Percentiles rank a stretch among this genome's conserved stretches.
These are phyloP conservation scores for Zygosaccharomyces sapae DNA, from an alignment of 1,139 yeast species.

Conservation along the genomic window DNA sequence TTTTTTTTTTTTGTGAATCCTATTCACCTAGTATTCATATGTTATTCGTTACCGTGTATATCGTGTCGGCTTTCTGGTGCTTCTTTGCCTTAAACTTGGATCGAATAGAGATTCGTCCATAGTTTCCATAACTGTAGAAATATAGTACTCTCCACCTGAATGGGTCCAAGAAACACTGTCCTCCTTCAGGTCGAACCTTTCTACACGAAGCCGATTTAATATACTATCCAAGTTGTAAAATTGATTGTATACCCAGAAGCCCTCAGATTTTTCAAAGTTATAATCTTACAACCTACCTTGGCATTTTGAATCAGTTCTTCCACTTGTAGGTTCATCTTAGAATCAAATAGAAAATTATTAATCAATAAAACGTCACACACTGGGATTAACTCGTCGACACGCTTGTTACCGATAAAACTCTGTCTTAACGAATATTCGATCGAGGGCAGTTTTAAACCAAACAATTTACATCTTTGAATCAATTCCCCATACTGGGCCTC, in stretches of 20 bases:
- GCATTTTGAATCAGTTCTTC: conserved; percentile 61
- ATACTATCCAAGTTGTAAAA: conserved; percentile 54
- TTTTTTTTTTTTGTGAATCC: background rate
- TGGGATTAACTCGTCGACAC: conserved; percentile 51
- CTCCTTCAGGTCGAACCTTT: conserved; percentile 59
- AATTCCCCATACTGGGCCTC: conserved; percentile 57
- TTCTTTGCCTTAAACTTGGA: conserved; percentile 26
- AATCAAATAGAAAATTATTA: conserved; percentile 80
- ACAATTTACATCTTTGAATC: conserved; percentile 51
- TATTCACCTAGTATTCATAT: background rate
- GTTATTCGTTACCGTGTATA: conserved; percentile 27
- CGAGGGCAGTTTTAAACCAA: conserved; percentile 59
- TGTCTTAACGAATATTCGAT: conserved; percentile 59
- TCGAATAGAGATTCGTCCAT: conserved; percentile 41
- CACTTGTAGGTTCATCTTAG: conserved; percentile 62
- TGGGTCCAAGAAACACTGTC: conserved; percentile 89
- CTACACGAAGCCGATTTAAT: conserved; percentile 62
- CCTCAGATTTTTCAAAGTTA: conserved; percentile 66
- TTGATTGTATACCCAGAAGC: conserved; percentile 52
- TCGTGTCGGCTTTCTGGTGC: conserved; percentile 20
- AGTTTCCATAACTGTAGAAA: conserved; percentile 61
- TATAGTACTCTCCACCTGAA: conserved; percentile 64
- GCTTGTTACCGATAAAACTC: conserved; percentile 65
- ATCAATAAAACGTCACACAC: conserved; percentile 70
- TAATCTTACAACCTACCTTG: conserved; percentile 71